These are phyloP conservation scores for Cinnamomum micranthum DNA, from an alignment of 164 flowering plant species.

Conservation along the genomic window DNA sequence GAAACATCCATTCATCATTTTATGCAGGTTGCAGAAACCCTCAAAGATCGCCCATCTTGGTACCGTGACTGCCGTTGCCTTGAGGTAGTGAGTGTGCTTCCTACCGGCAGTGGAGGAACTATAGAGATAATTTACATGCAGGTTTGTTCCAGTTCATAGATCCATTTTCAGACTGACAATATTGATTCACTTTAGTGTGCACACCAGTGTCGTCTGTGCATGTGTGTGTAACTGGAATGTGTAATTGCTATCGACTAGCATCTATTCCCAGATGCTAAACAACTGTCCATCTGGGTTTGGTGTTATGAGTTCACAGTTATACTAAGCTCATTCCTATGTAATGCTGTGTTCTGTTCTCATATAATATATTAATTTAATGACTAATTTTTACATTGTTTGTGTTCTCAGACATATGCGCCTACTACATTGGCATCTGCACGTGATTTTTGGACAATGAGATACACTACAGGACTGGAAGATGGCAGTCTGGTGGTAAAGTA, in stretches of 20 bases:
- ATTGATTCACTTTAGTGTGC: too few species aligned
- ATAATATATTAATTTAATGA: too few species aligned
- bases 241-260: too few species aligned
- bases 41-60: slow-evolving; percentile 88
- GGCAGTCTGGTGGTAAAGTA: slow-evolving; percentile 77
- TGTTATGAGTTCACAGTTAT: too few species aligned
- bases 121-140: slow-evolving; percentile 85
- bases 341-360: too few species aligned
- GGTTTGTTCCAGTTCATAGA: slow-evolving; percentile 26
- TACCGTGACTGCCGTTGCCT: slow-evolving; percentile 78
- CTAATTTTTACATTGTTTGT: too few species aligned
- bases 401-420: slow-evolving; percentile 69
- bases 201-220: too few species aligned
- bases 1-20: neutral
- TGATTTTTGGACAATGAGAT: slow-evolving; percentile 86
- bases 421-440: slow-evolving; percentile 86
- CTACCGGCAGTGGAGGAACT: slow-evolving; percentile 74
- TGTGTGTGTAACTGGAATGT: too few species aligned
- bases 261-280: too few species aligned
- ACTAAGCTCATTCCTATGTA: too few species aligned
- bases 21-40: slow-evolving; percentile 67
- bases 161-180: too few species aligned
- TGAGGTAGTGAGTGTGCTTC: slow-evolving; percentile 56
- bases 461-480: slow-evolving; percentile 65
- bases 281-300: too few species aligned